A percentile compares a stretch with the other conserved stretches of the same genome.
These are phyloP conservation scores for Cocos nucifera DNA, from an alignment of 176 grass and related monocot genomes.

Conservation along the genomic window DNA sequence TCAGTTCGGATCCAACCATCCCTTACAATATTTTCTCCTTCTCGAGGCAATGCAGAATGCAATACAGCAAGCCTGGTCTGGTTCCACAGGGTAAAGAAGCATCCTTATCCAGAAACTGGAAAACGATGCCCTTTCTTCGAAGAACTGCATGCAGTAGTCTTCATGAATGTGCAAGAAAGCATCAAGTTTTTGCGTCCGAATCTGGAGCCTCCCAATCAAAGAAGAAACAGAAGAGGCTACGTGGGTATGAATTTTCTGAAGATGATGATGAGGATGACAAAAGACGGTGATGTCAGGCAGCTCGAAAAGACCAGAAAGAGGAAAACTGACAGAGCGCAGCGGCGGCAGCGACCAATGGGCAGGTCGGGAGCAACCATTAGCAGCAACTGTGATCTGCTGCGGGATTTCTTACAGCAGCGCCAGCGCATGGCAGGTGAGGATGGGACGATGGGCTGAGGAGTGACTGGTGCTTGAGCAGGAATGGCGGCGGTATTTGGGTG, in stretches of 20 bases:
- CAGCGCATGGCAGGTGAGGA: constrained; percentile 51
- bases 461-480: constrained; percentile 51
- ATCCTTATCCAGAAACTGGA: constrained; percentile 59
- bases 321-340: constrained; percentile 25
- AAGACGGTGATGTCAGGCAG: constrained; percentile 45
- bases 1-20: too few relatives aligned
- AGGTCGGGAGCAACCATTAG: neutral
- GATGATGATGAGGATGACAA: constrained; percentile 24
- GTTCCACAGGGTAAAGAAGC: constrained; percentile 62
- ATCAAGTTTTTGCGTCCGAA: constrained; percentile 33
- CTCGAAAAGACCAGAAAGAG: constrained; percentile 19
- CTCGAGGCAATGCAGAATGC: too few relatives aligned
- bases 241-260: constrained; percentile 20
- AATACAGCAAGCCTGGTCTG: neutral
- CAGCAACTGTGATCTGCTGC: constrained; percentile 43
- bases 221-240: constrained; percentile 34
- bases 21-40: too few relatives aligned
- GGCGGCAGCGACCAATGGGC: constrained; percentile 6
- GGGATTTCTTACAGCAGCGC: constrained; percentile 69
- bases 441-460: constrained; percentile 55
- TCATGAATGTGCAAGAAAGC: too few relatives aligned
- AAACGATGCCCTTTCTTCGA: constrained; percentile 87
- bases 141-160: constrained; percentile 62
- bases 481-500: constrained; percentile 38
- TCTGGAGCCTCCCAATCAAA: constrained; percentile 20